These are phyloP conservation scores for Phytophthora hybrid DNA, from an alignment of 352 stramenopile genomes.

Conservation along the genomic window DNA sequence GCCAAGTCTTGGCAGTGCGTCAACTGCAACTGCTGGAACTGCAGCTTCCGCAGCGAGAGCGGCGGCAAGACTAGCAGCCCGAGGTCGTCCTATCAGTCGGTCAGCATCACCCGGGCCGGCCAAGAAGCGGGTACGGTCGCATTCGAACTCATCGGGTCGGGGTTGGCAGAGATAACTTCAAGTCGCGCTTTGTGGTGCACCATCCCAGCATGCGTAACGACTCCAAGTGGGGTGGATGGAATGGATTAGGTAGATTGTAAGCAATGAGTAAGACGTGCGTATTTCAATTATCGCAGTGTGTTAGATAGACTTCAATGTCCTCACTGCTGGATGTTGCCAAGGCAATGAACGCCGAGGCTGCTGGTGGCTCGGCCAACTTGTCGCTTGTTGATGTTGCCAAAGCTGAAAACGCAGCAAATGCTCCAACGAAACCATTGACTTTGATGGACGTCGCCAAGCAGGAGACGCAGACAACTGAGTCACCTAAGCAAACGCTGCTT, in stretches of 20 bases:
- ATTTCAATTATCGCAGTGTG: conserved; percentile 22
- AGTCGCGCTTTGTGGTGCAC: conserved; percentile 16
- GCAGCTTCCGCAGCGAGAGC: conserved; percentile 30
- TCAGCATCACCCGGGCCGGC: conserved; percentile 43
- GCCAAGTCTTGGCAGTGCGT: conserved; percentile 31
- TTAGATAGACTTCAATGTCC: conserved; percentile 20
- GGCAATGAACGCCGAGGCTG: conserved; percentile 43
- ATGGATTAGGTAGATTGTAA: conserved; percentile 30
- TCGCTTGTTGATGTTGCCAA: conserved; percentile 52
- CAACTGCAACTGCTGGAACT: conserved; percentile 31
- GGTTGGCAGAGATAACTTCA: conserved; percentile 43
- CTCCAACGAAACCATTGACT: conserved; percentile 33
- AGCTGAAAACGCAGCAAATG: conserved; percentile 28
- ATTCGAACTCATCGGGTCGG: conserved; percentile 30
- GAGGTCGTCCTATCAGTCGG: conserved; percentile 27
- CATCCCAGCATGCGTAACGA: conserved; percentile 40
- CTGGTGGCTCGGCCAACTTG: no score
- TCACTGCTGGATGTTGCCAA: conserved; percentile 66
- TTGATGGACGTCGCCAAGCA: conserved; percentile 61
- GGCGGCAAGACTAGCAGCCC: conserved; percentile 33
- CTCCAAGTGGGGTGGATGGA: conserved; percentile 13
- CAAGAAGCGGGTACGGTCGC: conserved; percentile 53
- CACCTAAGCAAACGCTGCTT: conserved; percentile 38
- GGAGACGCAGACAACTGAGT: conserved; percentile 11
- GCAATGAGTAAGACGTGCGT: conserved; percentile 21